A percentile compares a stretch with the other conserved stretches of the same genome.
Conservation (phyloP, 805 yeast species). For the Wickerhamomyces mucosus region DNA sequence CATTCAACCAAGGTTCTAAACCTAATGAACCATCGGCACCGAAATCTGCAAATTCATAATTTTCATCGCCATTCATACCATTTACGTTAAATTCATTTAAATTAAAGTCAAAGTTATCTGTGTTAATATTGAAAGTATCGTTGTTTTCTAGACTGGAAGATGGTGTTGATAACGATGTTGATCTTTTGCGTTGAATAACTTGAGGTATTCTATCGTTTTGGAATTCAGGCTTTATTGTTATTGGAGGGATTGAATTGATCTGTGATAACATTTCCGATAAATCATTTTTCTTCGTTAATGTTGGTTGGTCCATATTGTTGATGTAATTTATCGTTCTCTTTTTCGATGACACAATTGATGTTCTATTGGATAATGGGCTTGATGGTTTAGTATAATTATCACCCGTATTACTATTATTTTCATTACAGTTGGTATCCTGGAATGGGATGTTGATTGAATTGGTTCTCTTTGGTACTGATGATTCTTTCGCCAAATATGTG, state of each 20-base stretch:
- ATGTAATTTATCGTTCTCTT: not conserved
- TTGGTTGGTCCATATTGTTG: not conserved
- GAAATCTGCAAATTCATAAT: slow-evolving; percentile 36
- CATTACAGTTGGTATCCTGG: too few relatives aligned
- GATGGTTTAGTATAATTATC: slow-evolving; percentile 3
- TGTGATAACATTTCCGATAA: slow-evolving; percentile 20
- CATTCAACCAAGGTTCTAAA: slow-evolving; percentile 54
- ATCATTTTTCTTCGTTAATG: slow-evolving; percentile 7
- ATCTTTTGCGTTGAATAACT: not conserved
- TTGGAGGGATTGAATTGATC: slow-evolving; percentile 19
- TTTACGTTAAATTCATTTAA: slow-evolving; percentile 3
- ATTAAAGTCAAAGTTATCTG: not conserved
- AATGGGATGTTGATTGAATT: too few relatives aligned
- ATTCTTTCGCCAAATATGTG: slow-evolving; percentile 4
- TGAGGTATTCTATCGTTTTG: slow-evolving; percentile 6
- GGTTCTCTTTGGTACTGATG: slow-evolving; percentile 6
- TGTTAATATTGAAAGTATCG: slow-evolving; percentile 1
- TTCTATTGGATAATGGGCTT: slow-evolving; percentile 10
- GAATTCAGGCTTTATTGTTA: slow-evolving; percentile 6
- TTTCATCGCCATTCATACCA: slow-evolving; percentile 10
- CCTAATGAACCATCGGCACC: slow-evolving; percentile 82
- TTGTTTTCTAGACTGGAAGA: slow-evolving; percentile 2
- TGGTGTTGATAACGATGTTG: too few relatives aligned
- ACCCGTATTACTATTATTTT: slow-evolving; percentile 1
- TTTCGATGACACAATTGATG: not conserved